Conservation (phyloP, 495 filamentous ascomycete species). For the Podospora fimiseda region DNA sequence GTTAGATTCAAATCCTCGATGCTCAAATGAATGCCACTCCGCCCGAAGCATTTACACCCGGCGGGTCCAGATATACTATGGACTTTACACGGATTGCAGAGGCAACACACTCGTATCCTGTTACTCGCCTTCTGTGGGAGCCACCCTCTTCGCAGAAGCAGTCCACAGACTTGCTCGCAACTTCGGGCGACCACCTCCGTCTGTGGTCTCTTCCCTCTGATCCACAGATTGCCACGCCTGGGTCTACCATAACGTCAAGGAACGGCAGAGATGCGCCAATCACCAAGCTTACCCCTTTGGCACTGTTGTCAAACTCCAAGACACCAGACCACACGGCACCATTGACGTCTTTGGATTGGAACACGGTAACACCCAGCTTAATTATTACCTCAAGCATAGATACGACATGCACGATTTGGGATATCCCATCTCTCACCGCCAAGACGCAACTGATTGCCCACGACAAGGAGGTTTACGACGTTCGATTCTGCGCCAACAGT, state of each 20-base stretch:
- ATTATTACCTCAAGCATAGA: constrained; percentile 99
- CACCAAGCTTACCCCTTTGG: constrained; percentile 88
- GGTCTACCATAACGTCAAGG: constrained; percentile 70
- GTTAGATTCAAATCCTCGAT: constrained; percentile 95
- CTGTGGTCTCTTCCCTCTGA: constrained; percentile 82
- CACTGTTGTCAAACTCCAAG: constrained; percentile 93
- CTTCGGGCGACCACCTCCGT: constrained; percentile 91
- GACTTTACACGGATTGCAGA: constrained; percentile 95
- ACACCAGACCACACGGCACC: constrained; percentile 97
- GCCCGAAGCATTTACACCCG: constrained; percentile 62
- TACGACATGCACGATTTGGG: constrained; percentile 99
- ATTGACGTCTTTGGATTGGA: constrained; percentile 96
- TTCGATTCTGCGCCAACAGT: constrained; percentile 92
- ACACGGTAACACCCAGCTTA: constrained; percentile 86
- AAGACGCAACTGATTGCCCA: constrained; percentile 99
- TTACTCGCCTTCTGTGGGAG: constrained; percentile 95
- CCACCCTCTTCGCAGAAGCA: constrained; percentile 95
- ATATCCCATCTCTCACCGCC: constrained; percentile 94
- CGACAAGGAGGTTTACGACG: constrained; percentile 98
- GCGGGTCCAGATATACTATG: constrained; percentile 63
- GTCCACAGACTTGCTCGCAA: constrained; percentile 91
- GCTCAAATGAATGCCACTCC: constrained; percentile 68
- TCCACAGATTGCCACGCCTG: constrained; percentile 39
- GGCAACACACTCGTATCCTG: constrained; percentile 95
- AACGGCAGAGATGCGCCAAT: constrained; percentile 56